phyloP scores from a whole-genome alignment of 2,329 filamentous ascomycete genomes.

The Colletotrichum lini region DNA sequence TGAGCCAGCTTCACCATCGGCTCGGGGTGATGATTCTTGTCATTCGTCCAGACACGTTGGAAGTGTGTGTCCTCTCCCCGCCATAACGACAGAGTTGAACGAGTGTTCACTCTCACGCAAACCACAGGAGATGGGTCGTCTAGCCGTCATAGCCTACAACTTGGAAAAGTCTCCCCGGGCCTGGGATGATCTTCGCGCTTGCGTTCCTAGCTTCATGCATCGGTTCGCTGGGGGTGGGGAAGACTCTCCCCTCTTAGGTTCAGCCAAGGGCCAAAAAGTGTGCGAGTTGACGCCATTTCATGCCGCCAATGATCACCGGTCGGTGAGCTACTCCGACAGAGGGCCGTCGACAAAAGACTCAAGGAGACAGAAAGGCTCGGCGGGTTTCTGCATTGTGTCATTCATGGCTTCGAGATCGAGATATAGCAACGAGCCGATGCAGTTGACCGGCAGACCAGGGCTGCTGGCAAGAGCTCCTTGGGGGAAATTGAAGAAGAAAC shows the following conservation, averaged over 20 bases:
- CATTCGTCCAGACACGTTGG: background rate
- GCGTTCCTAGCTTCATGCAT: slow-evolving; percentile 35
- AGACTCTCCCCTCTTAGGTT: slow-evolving; percentile 10
- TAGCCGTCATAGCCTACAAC: background rate
- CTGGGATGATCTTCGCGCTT: slow-evolving; percentile 36
- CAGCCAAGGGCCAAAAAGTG: background rate
- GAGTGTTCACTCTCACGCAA: slow-evolving; percentile 20
- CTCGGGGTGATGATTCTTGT: background rate
- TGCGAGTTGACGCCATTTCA: slow-evolving; percentile 1
- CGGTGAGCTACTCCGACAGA: background rate
- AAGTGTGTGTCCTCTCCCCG: background rate
- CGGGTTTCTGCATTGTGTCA: background rate
- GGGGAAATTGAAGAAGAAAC: too few species aligned
- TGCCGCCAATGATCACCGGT: slow-evolving; percentile 10
- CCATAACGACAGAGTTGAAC: background rate
- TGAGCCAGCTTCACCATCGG: background rate
- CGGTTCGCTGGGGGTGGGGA: slow-evolving; percentile 8
- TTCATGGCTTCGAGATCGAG: background rate
- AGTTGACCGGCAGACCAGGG: background rate
- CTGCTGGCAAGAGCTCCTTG: background rate
- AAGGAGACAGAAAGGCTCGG: background rate
- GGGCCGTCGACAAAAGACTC: background rate
- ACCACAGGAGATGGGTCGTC: slow-evolving; percentile 1
- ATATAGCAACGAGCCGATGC: background rate
- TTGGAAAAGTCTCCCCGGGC: slow-evolving; percentile 29